These are phyloP conservation scores for Fragaria iinumae DNA, from an alignment of 306 rosid genomes.

Conservation along the genomic window DNA sequence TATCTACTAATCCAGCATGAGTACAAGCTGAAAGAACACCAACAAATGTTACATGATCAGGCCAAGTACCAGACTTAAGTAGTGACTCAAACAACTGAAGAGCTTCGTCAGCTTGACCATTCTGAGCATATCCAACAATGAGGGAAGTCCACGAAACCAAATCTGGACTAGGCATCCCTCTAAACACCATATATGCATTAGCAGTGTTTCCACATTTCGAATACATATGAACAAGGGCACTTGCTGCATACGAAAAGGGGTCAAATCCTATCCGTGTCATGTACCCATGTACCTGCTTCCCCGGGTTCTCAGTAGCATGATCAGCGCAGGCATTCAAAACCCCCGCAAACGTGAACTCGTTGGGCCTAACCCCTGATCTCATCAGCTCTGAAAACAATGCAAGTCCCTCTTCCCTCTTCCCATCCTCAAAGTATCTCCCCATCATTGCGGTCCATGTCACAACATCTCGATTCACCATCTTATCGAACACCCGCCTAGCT, in stretches of 20 bases:
- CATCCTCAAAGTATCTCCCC: constrained; percentile 57
- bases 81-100: constrained; percentile 54
- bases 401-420: constrained; percentile 62
- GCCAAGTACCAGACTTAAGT: constrained; percentile 54
- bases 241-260: constrained; percentile 49
- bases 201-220: constrained; percentile 61
- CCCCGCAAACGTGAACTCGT: constrained; percentile 65
- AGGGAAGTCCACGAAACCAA: constrained; percentile 72
- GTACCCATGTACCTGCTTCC: constrained; percentile 62
- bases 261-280: constrained; percentile 54
- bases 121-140: constrained; percentile 64
- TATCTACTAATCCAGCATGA: constrained; percentile 62
- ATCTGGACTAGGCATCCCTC: constrained; percentile 50
- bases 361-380: constrained; percentile 44
- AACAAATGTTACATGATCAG: constrained; percentile 57
- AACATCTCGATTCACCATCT: constrained; percentile 46
- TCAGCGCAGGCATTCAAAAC: constrained; percentile 67
- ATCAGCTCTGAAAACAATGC: constrained; percentile 48
- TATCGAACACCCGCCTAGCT: constrained; percentile 54
- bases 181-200: constrained; percentile 51
- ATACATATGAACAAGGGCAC: constrained; percentile 65
- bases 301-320: constrained; percentile 45
- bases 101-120: constrained; percentile 54
- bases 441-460: constrained; percentile 70
- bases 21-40: constrained; percentile 73